Evolutionary conservation across 768 basidiomycete genomes (phyloP).

Genomic region (Russula sp.): DNA sequence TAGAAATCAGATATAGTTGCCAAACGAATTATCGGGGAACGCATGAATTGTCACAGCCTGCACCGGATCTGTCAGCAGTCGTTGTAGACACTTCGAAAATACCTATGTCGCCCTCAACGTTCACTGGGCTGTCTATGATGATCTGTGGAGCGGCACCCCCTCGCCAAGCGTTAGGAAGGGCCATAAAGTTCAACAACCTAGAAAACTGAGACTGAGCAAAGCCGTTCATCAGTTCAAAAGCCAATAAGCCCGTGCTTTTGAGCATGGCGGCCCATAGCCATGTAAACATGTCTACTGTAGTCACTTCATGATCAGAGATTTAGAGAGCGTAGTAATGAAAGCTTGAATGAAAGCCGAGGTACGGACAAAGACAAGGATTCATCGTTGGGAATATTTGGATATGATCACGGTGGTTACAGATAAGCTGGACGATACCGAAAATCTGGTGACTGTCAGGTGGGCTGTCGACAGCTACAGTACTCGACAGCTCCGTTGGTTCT

Average conservation of each 20-base stretch:
- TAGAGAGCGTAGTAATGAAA: too few relatives aligned
- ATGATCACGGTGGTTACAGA: neutral
- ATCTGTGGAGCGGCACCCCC: neutral
- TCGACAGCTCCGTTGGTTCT: too few relatives aligned
- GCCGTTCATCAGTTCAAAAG: neutral
- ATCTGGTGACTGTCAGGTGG: too few relatives aligned
- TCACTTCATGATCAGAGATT: neutral
- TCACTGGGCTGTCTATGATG: neutral
- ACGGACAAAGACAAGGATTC: neutral
- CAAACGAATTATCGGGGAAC: neutral
- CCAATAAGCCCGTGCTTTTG: neutral
- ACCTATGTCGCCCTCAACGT: neutral
- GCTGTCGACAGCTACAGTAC: too few relatives aligned
- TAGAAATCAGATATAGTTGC: neutral
- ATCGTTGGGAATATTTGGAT: neutral
- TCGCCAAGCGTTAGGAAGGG: neutral
- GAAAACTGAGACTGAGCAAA: neutral
- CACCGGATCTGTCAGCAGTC: too few relatives aligned
- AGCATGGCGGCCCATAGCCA: neutral
- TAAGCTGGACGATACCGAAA: neutral
- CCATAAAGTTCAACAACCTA: neutral
- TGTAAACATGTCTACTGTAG: neutral
- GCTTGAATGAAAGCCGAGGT: too few relatives aligned
- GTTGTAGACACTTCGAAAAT: neutral
- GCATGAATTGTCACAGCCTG: neutral